Base-by-base conservation (phyloP, 306 rosid species). In the Ziziphus jujuba region DNA sequence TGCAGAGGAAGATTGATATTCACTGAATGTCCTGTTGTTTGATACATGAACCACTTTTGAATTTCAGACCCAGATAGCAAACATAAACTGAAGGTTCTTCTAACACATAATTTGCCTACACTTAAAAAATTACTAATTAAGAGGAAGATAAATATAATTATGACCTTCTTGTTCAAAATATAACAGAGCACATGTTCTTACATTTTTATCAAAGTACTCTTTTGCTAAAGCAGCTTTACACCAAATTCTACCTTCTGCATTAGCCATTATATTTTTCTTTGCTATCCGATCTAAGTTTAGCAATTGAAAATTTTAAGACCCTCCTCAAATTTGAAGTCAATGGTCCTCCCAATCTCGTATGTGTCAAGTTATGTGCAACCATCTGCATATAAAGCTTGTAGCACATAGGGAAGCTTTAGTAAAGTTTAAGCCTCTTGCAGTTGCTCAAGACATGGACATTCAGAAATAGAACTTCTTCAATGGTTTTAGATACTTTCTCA, bases 361-460 rank as follows among this genome's bases (percentile, higher is more conserved):
- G 4, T 1, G 4, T 73, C 51, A 7, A 81, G 57, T 21, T 75
- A 73, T 34, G 59, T 31, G 19, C 85, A 81, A 15, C 22, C 55
- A 36, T 40, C 6, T 0, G 77, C 82, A 11, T 45, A 28, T 24
- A 19, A 81, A 34, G n/a, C n/a, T n/a, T n/a, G 36, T 38, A 2
- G 73, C 0, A 0, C 58, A 63, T 1, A 4, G 1, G 82, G 85
- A 14, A 81, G 77, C 72, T 77, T 71, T 12, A 79, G 78, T 31
- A 81, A 23, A 59, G 51, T 3, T 6, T 40, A 65, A 81, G 82
- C 8, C 56, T 14, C 33, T 7, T 15, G 23, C 85, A 81, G 14
- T 60, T 0, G 2, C 7, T 35, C 14, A 81, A 0, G 5, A 25
- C 12, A 0, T 77, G 50, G 19, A 9, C 51, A 81, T 21, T 19